These are phyloP conservation scores for Oryza coarctata DNA, from an alignment of 176 grass and related monocot genomes.

Conservation along the genomic window DNA sequence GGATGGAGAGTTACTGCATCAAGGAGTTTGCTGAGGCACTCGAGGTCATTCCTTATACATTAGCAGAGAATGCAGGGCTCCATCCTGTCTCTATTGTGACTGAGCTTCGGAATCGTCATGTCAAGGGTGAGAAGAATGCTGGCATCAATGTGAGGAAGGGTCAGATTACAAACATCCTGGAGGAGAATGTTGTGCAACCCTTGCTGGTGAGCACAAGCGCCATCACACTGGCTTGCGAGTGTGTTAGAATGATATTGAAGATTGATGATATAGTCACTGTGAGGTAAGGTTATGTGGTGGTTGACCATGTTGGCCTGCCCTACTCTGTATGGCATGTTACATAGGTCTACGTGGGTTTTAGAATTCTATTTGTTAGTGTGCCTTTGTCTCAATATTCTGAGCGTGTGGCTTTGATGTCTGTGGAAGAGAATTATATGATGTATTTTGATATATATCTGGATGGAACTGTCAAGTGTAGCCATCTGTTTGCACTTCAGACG, in stretches of 20 bases:
- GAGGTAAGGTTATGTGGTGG: conserved; percentile 34
- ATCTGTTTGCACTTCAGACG: neutral
- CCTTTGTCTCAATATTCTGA: neutral
- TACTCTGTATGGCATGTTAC: conserved; percentile 13
- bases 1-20: conserved; percentile 94
- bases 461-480: neutral
- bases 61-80: conserved; percentile 88
- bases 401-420: conserved; percentile 12
- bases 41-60: conserved; percentile 83
- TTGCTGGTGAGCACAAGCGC: conserved; percentile 80
- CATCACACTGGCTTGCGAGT: conserved; percentile 70
- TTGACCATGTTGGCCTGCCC: neutral
- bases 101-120: conserved; percentile 78
- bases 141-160: conserved; percentile 92
- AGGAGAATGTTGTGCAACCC: conserved; percentile 85
- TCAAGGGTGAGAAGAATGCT: conserved; percentile 63
- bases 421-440: neutral
- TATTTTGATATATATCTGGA: neutral
- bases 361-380: conserved; percentile 16
- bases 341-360: conserved; percentile 17
- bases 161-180: conserved; percentile 82
- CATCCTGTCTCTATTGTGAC: conserved; percentile 78
- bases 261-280: conserved; percentile 82
- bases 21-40: conserved; percentile 84
- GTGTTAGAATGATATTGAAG: conserved; percentile 93